phyloP scores from a whole-genome alignment of 352 stramenopile species.

The Achlya hypogyna region DNA sequence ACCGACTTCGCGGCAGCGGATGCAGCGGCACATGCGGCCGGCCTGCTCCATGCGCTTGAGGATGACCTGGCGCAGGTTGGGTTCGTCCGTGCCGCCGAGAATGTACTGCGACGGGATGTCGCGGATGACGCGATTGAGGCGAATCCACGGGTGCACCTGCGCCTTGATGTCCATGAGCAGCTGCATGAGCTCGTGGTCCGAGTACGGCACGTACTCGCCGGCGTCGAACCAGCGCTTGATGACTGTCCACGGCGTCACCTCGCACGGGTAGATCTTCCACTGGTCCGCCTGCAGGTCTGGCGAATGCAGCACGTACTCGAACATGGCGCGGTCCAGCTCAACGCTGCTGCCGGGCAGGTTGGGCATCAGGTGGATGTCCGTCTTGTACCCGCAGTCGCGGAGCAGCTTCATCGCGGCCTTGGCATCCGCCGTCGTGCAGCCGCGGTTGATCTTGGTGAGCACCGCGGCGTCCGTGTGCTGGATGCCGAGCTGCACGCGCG shows the following conservation, averaged over 20 bases:
- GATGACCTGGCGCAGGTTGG: slow-evolving; percentile 87
- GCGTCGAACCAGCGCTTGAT: slow-evolving; percentile 88
- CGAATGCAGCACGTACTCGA: slow-evolving; percentile 83
- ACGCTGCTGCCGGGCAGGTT: slow-evolving; percentile 82
- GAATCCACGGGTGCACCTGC: slow-evolving; percentile 90
- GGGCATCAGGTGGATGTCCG: slow-evolving; percentile 90
- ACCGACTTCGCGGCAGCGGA: slow-evolving; percentile 88
- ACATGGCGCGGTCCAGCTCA: slow-evolving; percentile 84
- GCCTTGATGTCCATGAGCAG: slow-evolving; percentile 86
- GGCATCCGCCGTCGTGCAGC: slow-evolving; percentile 64
- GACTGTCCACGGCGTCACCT: slow-evolving; percentile 86
- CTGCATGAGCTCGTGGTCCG: slow-evolving; percentile 79
- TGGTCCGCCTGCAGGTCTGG: slow-evolving; percentile 88
- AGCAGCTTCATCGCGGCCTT: slow-evolving; percentile 68
- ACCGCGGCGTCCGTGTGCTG: slow-evolving; percentile 89
- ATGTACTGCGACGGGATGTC: slow-evolving; percentile 93
- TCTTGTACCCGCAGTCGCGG: slow-evolving; percentile 91
- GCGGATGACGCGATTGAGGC: slow-evolving; percentile 88
- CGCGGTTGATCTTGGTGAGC: slow-evolving; percentile 87
- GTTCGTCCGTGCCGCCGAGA: slow-evolving; percentile 85
- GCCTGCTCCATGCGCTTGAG: slow-evolving; percentile 66
- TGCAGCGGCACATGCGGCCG: slow-evolving; percentile 77
- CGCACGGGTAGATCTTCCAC: slow-evolving; percentile 94
- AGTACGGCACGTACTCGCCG: slow-evolving; percentile 84
- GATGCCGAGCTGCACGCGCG: slow-evolving; percentile 83